Evolutionary conservation across 257 asterid species (phyloP).

Genomic region (Penstemon newberryi): DNA sequence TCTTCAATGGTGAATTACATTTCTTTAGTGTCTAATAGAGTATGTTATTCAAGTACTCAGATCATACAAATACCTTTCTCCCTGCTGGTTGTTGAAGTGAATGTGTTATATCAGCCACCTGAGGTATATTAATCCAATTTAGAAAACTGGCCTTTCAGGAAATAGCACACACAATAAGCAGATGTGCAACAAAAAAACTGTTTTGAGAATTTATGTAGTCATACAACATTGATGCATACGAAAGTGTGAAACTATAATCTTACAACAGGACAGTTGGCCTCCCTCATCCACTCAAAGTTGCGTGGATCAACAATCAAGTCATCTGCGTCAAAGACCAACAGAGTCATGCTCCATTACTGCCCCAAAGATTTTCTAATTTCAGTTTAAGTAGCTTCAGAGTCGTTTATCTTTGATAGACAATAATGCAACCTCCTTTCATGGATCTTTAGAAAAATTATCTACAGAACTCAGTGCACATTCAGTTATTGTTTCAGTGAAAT

Average conservation of each 20-base stretch:
- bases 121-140: constrained; percentile 23
- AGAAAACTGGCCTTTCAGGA: constrained; percentile 26
- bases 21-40: not conserved
- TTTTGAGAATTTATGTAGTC: constrained; percentile 1
- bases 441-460: not conserved
- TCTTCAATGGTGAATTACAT: not conserved
- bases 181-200: constrained; percentile 2
- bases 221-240: constrained; percentile 3
- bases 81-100: constrained; percentile 99
- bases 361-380: constrained; percentile 4
- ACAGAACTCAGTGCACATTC: not conserved
- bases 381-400: not conserved
- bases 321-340: constrained; percentile 51
- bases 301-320: constrained; percentile 98
- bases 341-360: not conserved
- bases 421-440: constrained; percentile 13
- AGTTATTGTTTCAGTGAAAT: not conserved
- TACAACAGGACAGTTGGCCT: constrained; percentile 93
- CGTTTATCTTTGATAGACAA: not conserved
- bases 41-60: not conserved
- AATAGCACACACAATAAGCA: constrained; percentile 16
- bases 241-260: constrained; percentile 27
- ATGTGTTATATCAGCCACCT: constrained; percentile 98
- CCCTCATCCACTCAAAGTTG: constrained; percentile 96
- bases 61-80: constrained; percentile 56